Base-by-base conservation (phyloP, 1,139 yeast genomes). In the Candida sojae region DNA sequence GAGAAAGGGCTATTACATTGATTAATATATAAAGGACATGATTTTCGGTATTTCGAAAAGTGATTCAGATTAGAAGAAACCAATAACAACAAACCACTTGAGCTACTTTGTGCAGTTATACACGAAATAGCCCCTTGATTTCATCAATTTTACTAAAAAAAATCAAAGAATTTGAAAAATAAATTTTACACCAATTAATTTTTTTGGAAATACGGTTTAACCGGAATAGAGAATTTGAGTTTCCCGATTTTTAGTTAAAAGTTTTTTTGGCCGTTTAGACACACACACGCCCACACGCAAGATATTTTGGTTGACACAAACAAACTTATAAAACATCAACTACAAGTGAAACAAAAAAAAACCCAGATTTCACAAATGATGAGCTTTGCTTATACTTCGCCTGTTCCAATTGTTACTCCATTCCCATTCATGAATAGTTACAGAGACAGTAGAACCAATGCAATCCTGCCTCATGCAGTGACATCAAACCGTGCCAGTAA, bases 181-280 rank as follows among this genome's bases (percentile, higher is more conserved):
- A 33, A n/a, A 33, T 25, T 25, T 36, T 25, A 23, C 39, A 36
- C 39, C 30, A 36, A 36, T 36, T 11, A 25, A 8, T 28, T 38
- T 38, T 38, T 38, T 38, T 38, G 32, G 41, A 38, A 38, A 28
- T 38, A 38, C 41, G 41, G 41, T 38, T 38, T 38, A 13, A 26
- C 41, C 41, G 41, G 41, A 38, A 28, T 38, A 38, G 23, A 17
- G 21, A 17, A 17, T 17, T 17, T 17, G 21, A 17, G 21, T 17
- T 17, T 17, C 40, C 31, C 31, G n/a, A 25, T n/a, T 37, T 37
- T 37, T 26, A 35, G 28, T 4, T 35, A 10, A 35, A 17, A 17
- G 3, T 26, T 37, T 38, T 38, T 38, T 21, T 35, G 10, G 7
- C 25, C 12, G 33, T 9, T 23, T 36, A 36, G 39, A 36, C 39